A percentile compares a stretch with the other conserved stretches of the same genome.
These are phyloP conservation scores for Paracorniculantispora psalliotae DNA, from an alignment of 2,329 filamentous ascomycete genomes.

Conservation along the genomic window DNA sequence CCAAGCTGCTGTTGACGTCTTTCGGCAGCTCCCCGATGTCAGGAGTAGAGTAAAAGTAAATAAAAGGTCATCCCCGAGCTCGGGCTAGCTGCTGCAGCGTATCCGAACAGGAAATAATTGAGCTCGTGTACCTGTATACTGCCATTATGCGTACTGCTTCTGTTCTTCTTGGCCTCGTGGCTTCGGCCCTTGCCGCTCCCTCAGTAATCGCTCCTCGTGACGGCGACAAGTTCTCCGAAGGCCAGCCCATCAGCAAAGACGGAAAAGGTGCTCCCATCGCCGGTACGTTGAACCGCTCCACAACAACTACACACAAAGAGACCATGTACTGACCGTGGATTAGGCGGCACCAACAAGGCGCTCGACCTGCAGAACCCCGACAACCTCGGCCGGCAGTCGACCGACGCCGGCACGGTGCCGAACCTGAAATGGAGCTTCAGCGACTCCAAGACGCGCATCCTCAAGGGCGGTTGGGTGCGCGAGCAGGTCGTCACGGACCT, in stretches of 20 bases:
- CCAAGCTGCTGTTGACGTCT: background rate
- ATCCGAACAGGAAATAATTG: background rate
- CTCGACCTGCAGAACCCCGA: conserved; percentile 60
- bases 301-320: background rate
- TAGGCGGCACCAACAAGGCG: conserved; percentile 59
- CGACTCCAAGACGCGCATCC: conserved; percentile 58
- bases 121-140: background rate
- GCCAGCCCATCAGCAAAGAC: conserved; percentile 51
- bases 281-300: conserved; percentile 35
- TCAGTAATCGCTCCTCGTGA: conserved; percentile 18
- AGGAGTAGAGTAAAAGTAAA: background rate
- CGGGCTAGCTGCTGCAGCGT: background rate
- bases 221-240: conserved; percentile 38
- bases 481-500: conserved; percentile 64
- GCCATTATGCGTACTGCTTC: background rate
- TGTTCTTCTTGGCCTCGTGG: background rate
- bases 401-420: conserved; percentile 58
- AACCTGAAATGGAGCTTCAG: conserved; percentile 69
- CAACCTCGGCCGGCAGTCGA: conserved; percentile 56
- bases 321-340: background rate
- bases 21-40: background rate
- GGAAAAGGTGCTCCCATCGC: conserved; percentile 55
- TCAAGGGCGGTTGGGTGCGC: conserved; percentile 61
- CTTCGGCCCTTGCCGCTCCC: conserved; percentile 18
- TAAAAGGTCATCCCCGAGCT: background rate